These are phyloP conservation scores for Tetrapisispora nanseiensis DNA, from an alignment of 805 yeast genomes.

Conservation along the genomic window DNA sequence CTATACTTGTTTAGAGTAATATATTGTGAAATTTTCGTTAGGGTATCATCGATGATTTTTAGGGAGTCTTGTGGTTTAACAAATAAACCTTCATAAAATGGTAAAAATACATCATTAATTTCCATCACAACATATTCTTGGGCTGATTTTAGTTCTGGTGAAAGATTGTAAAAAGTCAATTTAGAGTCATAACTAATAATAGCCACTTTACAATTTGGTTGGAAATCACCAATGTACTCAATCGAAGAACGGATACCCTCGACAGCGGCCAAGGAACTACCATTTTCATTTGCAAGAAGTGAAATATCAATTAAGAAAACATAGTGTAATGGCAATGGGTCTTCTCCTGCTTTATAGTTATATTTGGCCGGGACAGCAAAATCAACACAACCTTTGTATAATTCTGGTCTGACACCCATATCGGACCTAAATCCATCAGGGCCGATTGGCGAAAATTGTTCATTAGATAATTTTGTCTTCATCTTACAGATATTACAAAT, in stretches of 20 bases:
- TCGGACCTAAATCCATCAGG: slow-evolving; percentile 55
- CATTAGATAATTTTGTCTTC: slow-evolving; percentile 56
- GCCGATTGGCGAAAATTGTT: slow-evolving; percentile 56
- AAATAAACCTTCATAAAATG: slow-evolving; percentile 64
- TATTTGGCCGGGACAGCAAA: slow-evolving; percentile 65
- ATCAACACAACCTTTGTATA: slow-evolving; percentile 76
- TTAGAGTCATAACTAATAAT: slow-evolving; percentile 65
- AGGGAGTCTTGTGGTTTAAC: slow-evolving; percentile 64
- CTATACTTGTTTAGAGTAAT: slow-evolving; percentile 23
- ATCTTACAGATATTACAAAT: slow-evolving; percentile 81
- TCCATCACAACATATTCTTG: slow-evolving; percentile 55
- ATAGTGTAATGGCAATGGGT: slow-evolving; percentile 46
- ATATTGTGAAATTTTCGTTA: slow-evolving; percentile 37
- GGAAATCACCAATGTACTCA: slow-evolving; percentile 19
- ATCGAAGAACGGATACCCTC: slow-evolving; percentile 56
- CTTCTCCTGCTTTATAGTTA: slow-evolving; percentile 36
- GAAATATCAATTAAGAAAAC: slow-evolving; percentile 65
- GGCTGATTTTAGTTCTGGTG: slow-evolving; percentile 43
- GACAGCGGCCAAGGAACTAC: slow-evolving; percentile 43
- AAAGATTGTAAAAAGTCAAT: slow-evolving; percentile 61
- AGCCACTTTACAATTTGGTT: slow-evolving; percentile 43
- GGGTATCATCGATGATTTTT: slow-evolving; percentile 53
- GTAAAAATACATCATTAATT: slow-evolving; percentile 46
- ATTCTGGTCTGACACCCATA: slow-evolving; percentile 39
- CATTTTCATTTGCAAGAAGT: slow-evolving; percentile 48